Evolutionary conservation across 2,329 filamentous ascomycete genomes (phyloP), one percentile per base, ranked within the genome.

Genomic region (Ophiosphaerella narmari): DNA sequence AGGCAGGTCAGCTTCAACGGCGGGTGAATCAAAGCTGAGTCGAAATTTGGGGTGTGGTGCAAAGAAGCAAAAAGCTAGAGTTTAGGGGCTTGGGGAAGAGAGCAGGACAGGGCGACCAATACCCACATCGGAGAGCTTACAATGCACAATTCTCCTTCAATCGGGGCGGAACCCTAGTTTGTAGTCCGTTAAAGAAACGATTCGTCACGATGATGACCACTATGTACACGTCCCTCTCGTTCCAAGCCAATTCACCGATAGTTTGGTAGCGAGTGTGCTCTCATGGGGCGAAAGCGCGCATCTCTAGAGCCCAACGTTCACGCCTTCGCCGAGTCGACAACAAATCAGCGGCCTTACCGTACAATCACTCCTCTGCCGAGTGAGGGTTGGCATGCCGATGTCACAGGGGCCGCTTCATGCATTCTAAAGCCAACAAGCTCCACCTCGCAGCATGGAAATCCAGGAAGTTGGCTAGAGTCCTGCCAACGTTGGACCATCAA

Each of bases 241-340:
- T 48, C 44, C 55, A 55, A 55, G 60, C 60, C 55, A 52, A 43
- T 23, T 54, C 55, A 48, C 68, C 69, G 67, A 65, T 62, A 63
- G 60, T 9, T 36, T 68, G 70, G 70, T 67, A 68, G 53, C 68
- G 68, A 71, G 60, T 55, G 59, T 58, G 58, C 50, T 60, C 55
- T 63, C 54, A 53, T 65, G 57, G 60, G 60, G 62, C 36, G 43
- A 53, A 62, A 57, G 63, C 63, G 63, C 52, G 40, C 54, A 54
- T 52, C 26, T 51, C 16, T 48, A 50, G 45, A 52, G 38, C 49
- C 50, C 48, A 49, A 55, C 39, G 38, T 57, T 46, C 46, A 60
- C 52, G 50, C 54, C 52, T 52, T 42, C 37, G 31, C 26, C 43
- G 48, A 41, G 43, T 43, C 24, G 43, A 38, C 29, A 43, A 35